Conservation (phyloP, 306 rosid species). For the Sechiopsis laciniata region DNA sequence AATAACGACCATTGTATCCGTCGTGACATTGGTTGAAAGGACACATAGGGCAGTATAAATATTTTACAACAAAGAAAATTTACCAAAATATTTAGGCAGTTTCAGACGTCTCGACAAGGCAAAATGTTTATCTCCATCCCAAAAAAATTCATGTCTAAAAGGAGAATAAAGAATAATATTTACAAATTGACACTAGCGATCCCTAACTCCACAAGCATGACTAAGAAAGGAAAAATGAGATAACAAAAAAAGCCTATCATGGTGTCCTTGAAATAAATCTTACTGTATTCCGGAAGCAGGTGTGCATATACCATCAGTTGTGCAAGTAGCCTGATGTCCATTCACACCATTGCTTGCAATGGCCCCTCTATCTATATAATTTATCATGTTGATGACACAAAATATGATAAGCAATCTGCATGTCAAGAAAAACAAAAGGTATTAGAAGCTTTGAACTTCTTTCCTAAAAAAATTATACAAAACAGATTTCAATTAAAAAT, state of each 20-base stretch:
- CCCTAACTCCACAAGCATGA: background rate
- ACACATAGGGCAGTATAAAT: background rate
- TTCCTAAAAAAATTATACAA: background rate
- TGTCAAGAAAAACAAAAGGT: background rate
- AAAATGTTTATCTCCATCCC: background rate
- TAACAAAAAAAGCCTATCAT: background rate
- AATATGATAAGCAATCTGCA: constrained; percentile 63
- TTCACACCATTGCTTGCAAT: constrained; percentile 91
- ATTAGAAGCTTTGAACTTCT: background rate
- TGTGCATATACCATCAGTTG: constrained; percentile 64
- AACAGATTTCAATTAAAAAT: background rate
- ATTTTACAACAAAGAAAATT: background rate
- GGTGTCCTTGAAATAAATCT: constrained; percentile 30
- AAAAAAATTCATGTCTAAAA: background rate
- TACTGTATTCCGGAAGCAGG: constrained; percentile 80
- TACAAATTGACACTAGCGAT: background rate
- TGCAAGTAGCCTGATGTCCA: constrained; percentile 58
- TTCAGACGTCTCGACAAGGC: background rate
- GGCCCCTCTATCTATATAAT: constrained; percentile 84
- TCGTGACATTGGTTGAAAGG: background rate
- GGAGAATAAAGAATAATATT: background rate
- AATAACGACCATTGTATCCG: background rate
- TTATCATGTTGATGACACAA: constrained; percentile 56
- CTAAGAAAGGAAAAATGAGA: background rate
- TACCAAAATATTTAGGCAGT: background rate